Evolutionary conservation across 1,284 basidiomycete species (phyloP).

Genomic region (Apiotrichum sp.): DNA sequence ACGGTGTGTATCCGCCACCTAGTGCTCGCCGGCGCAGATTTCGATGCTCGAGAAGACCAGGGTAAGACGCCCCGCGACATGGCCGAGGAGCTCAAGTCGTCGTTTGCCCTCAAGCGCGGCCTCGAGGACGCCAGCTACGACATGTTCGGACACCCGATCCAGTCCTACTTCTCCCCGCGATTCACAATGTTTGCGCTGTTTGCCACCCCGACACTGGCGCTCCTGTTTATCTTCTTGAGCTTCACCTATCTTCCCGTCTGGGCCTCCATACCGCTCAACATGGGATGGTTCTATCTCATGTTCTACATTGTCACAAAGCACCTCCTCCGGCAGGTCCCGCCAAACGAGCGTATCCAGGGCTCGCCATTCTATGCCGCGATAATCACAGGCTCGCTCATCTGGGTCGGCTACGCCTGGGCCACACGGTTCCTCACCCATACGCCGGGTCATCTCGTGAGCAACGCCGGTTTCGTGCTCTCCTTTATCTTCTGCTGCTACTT

Average conservation of each 20-base stretch:
- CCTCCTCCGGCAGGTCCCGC: slow-evolving; percentile 29
- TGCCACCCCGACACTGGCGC: slow-evolving; percentile 65
- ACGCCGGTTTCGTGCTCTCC: slow-evolving; percentile 66
- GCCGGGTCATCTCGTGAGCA: slow-evolving; percentile 56
- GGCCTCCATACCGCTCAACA: slow-evolving; percentile 70
- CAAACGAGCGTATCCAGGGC: slow-evolving; percentile 40
- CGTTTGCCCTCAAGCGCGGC: slow-evolving; percentile 80
- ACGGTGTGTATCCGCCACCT: slow-evolving; percentile 73
- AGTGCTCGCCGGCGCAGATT: slow-evolving; percentile 75
- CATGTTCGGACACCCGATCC: slow-evolving; percentile 29
- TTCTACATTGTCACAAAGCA: slow-evolving; percentile 60
- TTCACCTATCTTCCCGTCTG: slow-evolving; percentile 82
- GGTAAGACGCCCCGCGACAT: slow-evolving; percentile 89
- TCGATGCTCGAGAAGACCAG: slow-evolving; percentile 72
- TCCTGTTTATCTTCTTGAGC: slow-evolving; percentile 77
- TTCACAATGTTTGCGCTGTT: slow-evolving; percentile 80
- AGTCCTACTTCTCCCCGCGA: slow-evolving; percentile 51
- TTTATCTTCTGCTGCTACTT: slow-evolving; percentile 74
- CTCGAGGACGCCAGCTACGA: slow-evolving; percentile 62
- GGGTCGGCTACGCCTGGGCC: slow-evolving; percentile 79
- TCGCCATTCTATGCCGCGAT: slow-evolving; percentile 86
- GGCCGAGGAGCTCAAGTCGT: slow-evolving; percentile 85
- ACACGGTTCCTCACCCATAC: slow-evolving; percentile 45
- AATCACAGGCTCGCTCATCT: slow-evolving; percentile 75
- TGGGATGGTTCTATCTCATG: slow-evolving; percentile 83